phyloP scores from a whole-genome alignment of 345 rosid species.

The Euphorbia pulcherrima region DNA sequence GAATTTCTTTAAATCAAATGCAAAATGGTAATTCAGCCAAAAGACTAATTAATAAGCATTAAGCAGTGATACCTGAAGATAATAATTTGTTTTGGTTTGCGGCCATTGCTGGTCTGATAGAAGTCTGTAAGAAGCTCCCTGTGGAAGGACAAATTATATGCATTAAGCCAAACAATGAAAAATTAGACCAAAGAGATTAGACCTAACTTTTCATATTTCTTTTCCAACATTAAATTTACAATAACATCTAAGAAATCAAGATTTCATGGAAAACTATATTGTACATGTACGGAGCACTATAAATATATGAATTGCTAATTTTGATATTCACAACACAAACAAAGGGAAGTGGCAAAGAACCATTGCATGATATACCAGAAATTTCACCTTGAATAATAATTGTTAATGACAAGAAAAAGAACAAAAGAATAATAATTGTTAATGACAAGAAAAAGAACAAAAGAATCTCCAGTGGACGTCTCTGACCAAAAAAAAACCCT shows the following conservation, averaged over 20 bases:
- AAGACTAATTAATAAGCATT: not conserved
- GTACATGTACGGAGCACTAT: not conserved
- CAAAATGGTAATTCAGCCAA: not conserved
- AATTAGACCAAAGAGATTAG: not conserved
- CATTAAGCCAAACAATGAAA: conserved; percentile 2
- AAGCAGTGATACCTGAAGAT: conserved; percentile 59
- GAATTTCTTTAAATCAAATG: not conserved
- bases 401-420: not conserved
- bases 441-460: too few relatives aligned
- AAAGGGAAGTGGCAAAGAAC: not conserved
- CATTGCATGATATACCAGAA: not conserved
- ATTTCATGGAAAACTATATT: not conserved
- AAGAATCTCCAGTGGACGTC: too few relatives aligned
- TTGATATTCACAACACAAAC: not conserved
- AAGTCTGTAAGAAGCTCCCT: conserved; percentile 74
- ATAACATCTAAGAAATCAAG: not conserved
- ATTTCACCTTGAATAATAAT: not conserved
- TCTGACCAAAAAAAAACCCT: too few relatives aligned
- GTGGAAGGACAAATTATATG: conserved; percentile 17
- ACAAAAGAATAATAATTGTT: too few relatives aligned
- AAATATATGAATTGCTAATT: not conserved
- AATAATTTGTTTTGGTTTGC: conserved; percentile 73
- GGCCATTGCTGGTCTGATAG: conserved; percentile 42
- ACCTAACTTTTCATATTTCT: not conserved
- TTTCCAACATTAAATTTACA: not conserved